Percentiles rank a stretch among this genome's conserved stretches.
Evolutionary conservation across 345 rosid genomes (phyloP).

Genomic region (Gossypium raimondii): DNA sequence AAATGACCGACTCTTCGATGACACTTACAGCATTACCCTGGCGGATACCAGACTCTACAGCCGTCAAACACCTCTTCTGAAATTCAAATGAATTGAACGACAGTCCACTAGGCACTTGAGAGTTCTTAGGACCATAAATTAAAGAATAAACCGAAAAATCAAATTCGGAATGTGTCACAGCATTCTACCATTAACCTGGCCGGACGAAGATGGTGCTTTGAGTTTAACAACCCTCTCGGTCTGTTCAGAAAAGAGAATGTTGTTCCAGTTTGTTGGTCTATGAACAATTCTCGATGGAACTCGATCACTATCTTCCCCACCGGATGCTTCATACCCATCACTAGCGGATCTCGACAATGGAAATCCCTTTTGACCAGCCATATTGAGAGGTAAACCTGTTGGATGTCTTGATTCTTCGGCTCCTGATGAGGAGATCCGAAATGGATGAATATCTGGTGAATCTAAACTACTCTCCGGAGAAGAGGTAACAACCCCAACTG

Average conservation of each 20-base stretch:
- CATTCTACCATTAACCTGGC: slow-evolving; percentile 36
- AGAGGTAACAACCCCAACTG: slow-evolving; percentile 61
- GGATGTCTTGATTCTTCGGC: slow-evolving; percentile 65
- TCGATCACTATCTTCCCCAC: slow-evolving; percentile 96
- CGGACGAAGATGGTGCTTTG: slow-evolving; percentile 44
- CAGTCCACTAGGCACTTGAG: slow-evolving; percentile 11
- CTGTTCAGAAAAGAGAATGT: slow-evolving; percentile 42
- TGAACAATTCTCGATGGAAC: slow-evolving; percentile 71
- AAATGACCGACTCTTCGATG: neutral
- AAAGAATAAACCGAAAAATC: slow-evolving; percentile 34
- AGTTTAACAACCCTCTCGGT: slow-evolving; percentile 44
- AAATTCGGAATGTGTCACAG: slow-evolving; percentile 25
- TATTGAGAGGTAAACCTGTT: slow-evolving; percentile 47
- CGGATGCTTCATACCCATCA: slow-evolving; percentile 94
- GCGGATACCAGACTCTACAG: slow-evolving; percentile 4
- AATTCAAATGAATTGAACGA: neutral
- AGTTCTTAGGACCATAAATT: slow-evolving; percentile 34
- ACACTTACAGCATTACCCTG: slow-evolving; percentile 5
- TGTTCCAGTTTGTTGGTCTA: slow-evolving; percentile 63
- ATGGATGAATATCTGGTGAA: slow-evolving; percentile 87
- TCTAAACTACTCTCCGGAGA: slow-evolving; percentile 98
- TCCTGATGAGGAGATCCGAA: slow-evolving; percentile 71
- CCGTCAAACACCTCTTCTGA: slow-evolving; percentile 9
- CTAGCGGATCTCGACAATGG: slow-evolving; percentile 85
- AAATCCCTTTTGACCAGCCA: slow-evolving; percentile 50